Evolutionary conservation across 345 rosid species (phyloP).

Genomic region (Hibiscus trionum): DNA sequence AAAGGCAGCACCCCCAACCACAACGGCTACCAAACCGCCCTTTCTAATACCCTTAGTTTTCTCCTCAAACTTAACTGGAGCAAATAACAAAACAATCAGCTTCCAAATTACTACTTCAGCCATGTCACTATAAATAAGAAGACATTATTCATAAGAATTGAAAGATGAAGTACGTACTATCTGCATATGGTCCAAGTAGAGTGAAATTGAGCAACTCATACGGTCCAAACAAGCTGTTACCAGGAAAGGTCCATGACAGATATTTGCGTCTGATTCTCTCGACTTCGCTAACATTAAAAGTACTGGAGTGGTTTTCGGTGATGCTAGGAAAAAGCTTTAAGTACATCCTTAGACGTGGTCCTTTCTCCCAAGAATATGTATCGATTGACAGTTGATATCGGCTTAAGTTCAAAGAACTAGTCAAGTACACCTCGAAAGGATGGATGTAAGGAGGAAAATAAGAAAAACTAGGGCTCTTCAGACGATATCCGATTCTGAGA

Average conservation of each 20-base stretch:
- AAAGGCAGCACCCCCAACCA: constrained; percentile 47
- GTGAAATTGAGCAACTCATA: constrained; percentile 90
- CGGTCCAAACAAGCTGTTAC: constrained; percentile 61
- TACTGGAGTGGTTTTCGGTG: constrained; percentile 14
- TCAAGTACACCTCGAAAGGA: constrained; percentile 45
- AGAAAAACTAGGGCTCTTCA: constrained; percentile 86
- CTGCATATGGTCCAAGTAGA: constrained; percentile 66
- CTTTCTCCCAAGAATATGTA: constrained; percentile 56
- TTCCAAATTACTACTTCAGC: background rate
- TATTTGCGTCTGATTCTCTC: constrained; percentile 42
- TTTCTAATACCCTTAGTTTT: constrained; percentile 31
- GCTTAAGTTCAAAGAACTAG: constrained; percentile 43
- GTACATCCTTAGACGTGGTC: constrained; percentile 49
- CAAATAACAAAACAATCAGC: constrained; percentile 8
- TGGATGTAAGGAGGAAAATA: constrained; percentile 50
- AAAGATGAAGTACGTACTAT: constrained; percentile 34
- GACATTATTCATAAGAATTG: background rate
- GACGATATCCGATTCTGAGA: constrained; percentile 71
- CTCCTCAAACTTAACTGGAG: constrained; percentile 28
- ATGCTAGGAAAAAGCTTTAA: constrained; percentile 52
- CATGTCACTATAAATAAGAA: background rate
- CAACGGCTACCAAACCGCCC: constrained; percentile 48
- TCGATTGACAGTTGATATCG: constrained; percentile 57
- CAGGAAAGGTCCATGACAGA: constrained; percentile 55
- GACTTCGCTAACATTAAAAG: constrained; percentile 60